These are phyloP conservation scores for Pseudogymnoascus sp. DNA, from an alignment of 2,329 filamentous ascomycete species.

Conservation along the genomic window DNA sequence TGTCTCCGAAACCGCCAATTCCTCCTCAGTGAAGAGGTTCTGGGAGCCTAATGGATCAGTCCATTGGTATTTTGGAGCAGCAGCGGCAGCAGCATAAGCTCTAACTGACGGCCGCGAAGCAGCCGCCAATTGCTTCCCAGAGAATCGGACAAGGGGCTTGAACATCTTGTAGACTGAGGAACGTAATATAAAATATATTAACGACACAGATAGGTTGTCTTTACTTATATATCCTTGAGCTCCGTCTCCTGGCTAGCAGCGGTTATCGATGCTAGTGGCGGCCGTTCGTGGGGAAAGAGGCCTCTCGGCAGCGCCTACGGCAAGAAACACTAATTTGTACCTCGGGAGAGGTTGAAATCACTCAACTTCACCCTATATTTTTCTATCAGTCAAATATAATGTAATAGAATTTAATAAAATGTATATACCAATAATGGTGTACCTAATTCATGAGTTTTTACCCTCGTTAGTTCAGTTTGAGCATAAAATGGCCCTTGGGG, in stretches of 20 bases:
- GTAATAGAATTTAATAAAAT: background rate
- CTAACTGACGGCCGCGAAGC: constrained; percentile 17
- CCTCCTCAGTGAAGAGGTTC: constrained; percentile 80
- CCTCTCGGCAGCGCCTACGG: background rate
- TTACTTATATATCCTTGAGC: background rate
- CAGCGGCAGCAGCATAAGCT: constrained; percentile 26
- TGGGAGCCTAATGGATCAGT: constrained; percentile 75
- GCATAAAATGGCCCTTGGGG: background rate
- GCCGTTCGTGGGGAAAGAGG: background rate
- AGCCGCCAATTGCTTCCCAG: constrained; percentile 23
- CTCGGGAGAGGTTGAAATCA: background rate
- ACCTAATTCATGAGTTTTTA: background rate
- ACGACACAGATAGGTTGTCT: background rate
- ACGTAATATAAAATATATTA: background rate
- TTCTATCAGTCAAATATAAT: too few relatives aligned
- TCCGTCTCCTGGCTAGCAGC: constrained; percentile 5
- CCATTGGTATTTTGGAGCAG: constrained; percentile 66
- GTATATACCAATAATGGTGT: background rate
- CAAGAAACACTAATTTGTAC: constrained; percentile 3
- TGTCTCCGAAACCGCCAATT: constrained; percentile 81
- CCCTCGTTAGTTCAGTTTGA: background rate
- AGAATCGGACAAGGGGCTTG: constrained; percentile 24
- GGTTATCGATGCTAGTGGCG: constrained; percentile 3
- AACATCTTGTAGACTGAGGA: constrained; percentile 24
- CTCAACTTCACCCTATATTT: background rate